phyloP scores from a whole-genome alignment of 495 filamentous ascomycete species.

The Hypoxylon intermedium region DNA sequence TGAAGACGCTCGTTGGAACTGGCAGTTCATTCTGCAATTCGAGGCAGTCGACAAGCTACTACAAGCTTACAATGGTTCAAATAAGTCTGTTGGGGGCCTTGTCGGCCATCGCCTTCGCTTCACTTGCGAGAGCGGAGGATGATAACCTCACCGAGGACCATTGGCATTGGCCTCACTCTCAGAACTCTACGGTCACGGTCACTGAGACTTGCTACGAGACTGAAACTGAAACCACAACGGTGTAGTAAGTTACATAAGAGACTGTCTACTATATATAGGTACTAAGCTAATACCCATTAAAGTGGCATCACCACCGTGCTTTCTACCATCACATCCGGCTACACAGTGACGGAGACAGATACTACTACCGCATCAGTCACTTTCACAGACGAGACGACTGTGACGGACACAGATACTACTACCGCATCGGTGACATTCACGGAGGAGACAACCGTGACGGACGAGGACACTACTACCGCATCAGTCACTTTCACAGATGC shows the following conservation, averaged over 20 bases:
- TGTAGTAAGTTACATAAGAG: slow-evolving; percentile 29
- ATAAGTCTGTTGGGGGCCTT: slow-evolving; percentile 22
- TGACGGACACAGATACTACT: neutral
- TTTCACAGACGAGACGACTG: slow-evolving; percentile 1
- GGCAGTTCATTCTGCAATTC: neutral
- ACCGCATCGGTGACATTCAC: slow-evolving; percentile 11
- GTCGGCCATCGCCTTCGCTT: slow-evolving; percentile 28
- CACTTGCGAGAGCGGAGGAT: slow-evolving; percentile 5
- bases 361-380: slow-evolving; percentile 21
- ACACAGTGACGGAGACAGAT: slow-evolving; percentile 17
- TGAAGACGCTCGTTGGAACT: slow-evolving; percentile 14
- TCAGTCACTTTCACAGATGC: slow-evolving; percentile 16
- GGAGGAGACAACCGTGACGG: no score
- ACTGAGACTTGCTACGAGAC: slow-evolving; percentile 31
- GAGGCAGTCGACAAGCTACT: neutral
- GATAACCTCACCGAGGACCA: slow-evolving; percentile 11
- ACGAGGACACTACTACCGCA: slow-evolving; percentile 5
- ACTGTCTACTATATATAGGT: neutral
- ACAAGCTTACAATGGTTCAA: slow-evolving; percentile 31
- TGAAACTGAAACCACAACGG: slow-evolving; percentile 19
- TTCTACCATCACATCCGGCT: slow-evolving; percentile 15
- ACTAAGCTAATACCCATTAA: slow-evolving; percentile 13
- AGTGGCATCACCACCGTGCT: slow-evolving; percentile 29
- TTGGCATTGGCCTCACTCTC: slow-evolving; percentile 17
- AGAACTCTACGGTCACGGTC: slow-evolving; percentile 14